Evolutionary conservation across 2,329 filamentous ascomycete genomes (phyloP), one percentile per base, ranked within the genome.

Genomic region (Pseudonectria buxi): DNA sequence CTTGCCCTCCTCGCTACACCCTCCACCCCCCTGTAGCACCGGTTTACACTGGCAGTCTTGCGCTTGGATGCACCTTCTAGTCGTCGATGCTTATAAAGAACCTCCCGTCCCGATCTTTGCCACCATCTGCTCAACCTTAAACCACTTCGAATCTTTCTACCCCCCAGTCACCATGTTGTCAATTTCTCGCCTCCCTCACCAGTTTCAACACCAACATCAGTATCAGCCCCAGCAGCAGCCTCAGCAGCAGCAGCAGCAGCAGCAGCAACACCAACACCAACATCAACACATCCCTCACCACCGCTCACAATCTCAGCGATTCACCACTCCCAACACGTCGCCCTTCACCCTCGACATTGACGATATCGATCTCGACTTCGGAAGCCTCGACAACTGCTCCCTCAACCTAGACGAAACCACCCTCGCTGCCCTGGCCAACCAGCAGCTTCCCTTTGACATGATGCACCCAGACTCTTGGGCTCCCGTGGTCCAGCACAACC

Each of bases 391-490:
- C 36, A 36, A 37, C 50, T 22, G 6, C 15, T 14, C 32, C 7
- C 10, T n/a, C 30, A 43, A 31, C 22, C 43, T 49, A 37, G 44
- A 56, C 36, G 50, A 55, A 9, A 9, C 5, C 26, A 42, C 41
- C n/a, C 37, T 56, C 37, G 43, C 49, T 33, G 44, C 50, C 13
- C 30, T 59, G n/a, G 22, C 36, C 35, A 45, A 44, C 24, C 43
- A 51, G 12, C 43, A 52, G 28, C 29, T 54, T 6, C 42, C 44
- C 13, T 33, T 47, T 34, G 51, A 56, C 32, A 51, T 58, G 24
- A 66, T 67, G 66, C 63, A 65, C 47, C 54, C 64, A 16, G 67
- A 71, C 37, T 33, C 58, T 11, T 70, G 64, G 65, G 54, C 60
- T 36, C 43, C 50, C 14, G 43, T 55, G 36, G 53, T 55, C 39